phyloP scores from a whole-genome alignment of 495 filamentous ascomycete species.

The Penicilliopsis zonata region DNA sequence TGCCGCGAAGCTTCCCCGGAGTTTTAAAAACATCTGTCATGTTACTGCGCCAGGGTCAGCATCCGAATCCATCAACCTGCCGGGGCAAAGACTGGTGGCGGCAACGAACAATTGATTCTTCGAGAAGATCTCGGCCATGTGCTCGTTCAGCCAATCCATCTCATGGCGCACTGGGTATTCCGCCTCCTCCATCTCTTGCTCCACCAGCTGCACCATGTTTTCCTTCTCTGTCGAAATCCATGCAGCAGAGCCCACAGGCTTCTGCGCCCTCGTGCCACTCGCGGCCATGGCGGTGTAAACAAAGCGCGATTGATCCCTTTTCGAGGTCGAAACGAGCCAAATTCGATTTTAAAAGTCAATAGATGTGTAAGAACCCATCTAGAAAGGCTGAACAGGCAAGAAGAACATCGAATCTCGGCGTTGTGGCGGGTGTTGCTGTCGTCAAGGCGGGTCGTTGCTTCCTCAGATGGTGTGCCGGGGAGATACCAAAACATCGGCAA shows the following conservation, averaged over 20 bases:
- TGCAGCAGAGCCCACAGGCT: slow-evolving; percentile 49
- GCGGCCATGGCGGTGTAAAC: slow-evolving; percentile 38
- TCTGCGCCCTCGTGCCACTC: slow-evolving; percentile 32
- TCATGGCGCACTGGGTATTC: slow-evolving; percentile 81
- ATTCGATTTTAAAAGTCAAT: background rate
- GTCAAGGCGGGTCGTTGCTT: slow-evolving; percentile 4
- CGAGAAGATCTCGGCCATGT: slow-evolving; percentile 89
- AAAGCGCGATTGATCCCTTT: slow-evolving; percentile 10
- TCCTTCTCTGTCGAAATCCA: slow-evolving; percentile 60
- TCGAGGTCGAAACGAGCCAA: background rate
- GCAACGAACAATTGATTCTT: slow-evolving; percentile 65
- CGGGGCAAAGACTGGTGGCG: slow-evolving; percentile 1
- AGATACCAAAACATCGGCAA: slow-evolving; percentile 16
- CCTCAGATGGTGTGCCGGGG: background rate
- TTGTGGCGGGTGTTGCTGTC: slow-evolving; percentile 2
- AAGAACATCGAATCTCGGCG: slow-evolving; percentile 5
- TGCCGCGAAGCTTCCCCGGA: slow-evolving; percentile 84
- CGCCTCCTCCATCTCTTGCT: slow-evolving; percentile 78
- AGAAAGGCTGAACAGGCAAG: background rate
- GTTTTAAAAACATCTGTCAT: slow-evolving; percentile 93
- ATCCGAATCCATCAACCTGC: background rate
- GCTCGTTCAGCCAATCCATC: slow-evolving; percentile 91
- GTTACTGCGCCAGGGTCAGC: slow-evolving; percentile 47
- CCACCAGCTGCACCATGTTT: slow-evolving; percentile 46
- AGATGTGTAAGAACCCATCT: slow-evolving; percentile 3